Conservation (phyloP, 257 asterid species). For the Penstemon barbatus region DNA sequence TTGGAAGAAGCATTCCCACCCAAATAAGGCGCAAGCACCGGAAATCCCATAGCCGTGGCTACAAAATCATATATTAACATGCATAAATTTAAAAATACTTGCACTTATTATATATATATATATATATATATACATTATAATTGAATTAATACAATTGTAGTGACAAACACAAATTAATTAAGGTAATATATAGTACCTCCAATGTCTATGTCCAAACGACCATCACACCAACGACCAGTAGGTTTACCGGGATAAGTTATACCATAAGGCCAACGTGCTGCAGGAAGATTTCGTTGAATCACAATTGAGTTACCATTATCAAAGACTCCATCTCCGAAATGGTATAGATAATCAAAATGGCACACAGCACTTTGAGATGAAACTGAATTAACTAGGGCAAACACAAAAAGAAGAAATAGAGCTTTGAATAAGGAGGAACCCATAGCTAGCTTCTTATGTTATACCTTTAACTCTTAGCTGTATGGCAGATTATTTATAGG, state of each 20-base stretch:
- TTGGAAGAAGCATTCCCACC: slow-evolving; percentile 19
- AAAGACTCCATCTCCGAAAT: slow-evolving; percentile 21
- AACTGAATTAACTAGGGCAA: background rate
- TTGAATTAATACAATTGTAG: too few species aligned
- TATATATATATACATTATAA: too few species aligned
- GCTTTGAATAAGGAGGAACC: background rate
- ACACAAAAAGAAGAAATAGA: background rate
- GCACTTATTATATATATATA: too few species aligned
- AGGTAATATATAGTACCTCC: background rate
- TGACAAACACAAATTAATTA: background rate
- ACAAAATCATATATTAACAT: background rate
- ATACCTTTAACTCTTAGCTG: too few species aligned
- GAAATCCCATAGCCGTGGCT: slow-evolving; percentile 29
- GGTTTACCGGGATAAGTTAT: background rate
- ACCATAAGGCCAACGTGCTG: slow-evolving; percentile 17
- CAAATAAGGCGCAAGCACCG: slow-evolving; percentile 25
- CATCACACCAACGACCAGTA: slow-evolving; percentile 20
- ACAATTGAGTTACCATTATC: slow-evolving; percentile 15
- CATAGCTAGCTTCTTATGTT: background rate
- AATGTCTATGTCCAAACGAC: slow-evolving; percentile 17
- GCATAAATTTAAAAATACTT: background rate
- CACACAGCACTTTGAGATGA: background rate
- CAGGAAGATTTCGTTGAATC: slow-evolving; percentile 11
- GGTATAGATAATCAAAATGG: slow-evolving; percentile 14
- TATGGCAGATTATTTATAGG: too few species aligned